Evolutionary conservation across 768 basidiomycete genomes (phyloP), one percentile per base, ranked within the genome.

Genomic region (Coprinopsis marcescibilis): DNA sequence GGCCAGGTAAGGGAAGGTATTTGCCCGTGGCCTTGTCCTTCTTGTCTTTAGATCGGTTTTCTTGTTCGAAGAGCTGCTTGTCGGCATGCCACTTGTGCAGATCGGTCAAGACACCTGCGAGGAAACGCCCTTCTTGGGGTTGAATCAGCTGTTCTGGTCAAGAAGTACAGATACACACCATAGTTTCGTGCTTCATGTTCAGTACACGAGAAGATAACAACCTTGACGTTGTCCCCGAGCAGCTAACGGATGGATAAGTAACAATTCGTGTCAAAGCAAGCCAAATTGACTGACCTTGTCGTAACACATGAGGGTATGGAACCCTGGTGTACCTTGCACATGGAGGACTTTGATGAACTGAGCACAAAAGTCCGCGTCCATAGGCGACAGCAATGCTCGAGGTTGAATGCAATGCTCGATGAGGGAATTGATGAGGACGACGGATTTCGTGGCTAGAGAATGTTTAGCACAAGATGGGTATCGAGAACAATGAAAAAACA

Each of bases 181-280:
- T 92, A 93, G 64, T 97, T 98, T 42, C 86, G 80, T 11, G 92
- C 93, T 65, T 99, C 94, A 55, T 90, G 90, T 67, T 95, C 95
- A 53, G 94, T 96, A 58, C 92, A 94, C 1, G 90, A 87, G 63
- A 93, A 96, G 19, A 97, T 71, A 10, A 93, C 76, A 4, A 83
- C 81, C 43, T 88, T 83, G 42, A 96, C 75, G 52, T 89, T 84
- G 34, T 91, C 88, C 6, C 83, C 82, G 19, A 98, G 81, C 27
- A 97, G 67, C 90, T 96, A 55, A 19, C 27, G 35, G n/a, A 29
- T 25, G 20, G 8, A 21, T 29, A 11, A 41, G 26, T 34, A 32
- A 15, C 2, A n/a, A n/a, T n/a, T n/a, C n/a, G n/a, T 39, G 10
- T 27, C 30, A 15, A 14, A 26, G 8, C 29, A 5, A 40, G 21